A percentile compares a stretch with the other conserved stretches of the same genome.
Conservation (phyloP, 1,284 basidiomycete genomes). For the Cutaneotrichosporon cutaneum region DNA sequence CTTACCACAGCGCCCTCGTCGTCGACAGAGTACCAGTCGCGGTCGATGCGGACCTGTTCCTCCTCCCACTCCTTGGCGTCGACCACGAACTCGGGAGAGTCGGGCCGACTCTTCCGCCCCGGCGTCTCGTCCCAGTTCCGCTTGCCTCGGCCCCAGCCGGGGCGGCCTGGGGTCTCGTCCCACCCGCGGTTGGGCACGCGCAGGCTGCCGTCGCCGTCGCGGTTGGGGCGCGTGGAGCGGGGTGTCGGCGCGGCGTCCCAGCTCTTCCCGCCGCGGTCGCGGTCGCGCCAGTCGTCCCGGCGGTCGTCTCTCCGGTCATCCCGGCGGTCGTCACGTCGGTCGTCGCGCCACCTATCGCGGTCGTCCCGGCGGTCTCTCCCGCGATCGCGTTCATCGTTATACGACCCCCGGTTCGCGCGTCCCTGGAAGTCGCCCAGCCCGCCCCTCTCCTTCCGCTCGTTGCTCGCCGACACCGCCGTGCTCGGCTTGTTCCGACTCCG, state of each 20-base stretch:
- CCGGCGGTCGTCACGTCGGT: constrained; percentile 26
- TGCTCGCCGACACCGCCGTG: constrained; percentile 31
- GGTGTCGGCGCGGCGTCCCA: constrained; percentile 61
- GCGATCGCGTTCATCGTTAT: constrained; percentile 50
- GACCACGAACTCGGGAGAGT: constrained; percentile 54
- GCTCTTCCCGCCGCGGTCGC: constrained; percentile 33
- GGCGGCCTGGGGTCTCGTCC: constrained; percentile 77
- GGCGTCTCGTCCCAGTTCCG: constrained; percentile 81
- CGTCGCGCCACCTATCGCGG: constrained; percentile 29
- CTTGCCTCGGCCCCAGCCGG: constrained; percentile 9
- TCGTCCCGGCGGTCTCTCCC: constrained; percentile 9
- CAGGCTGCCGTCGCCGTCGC: constrained; percentile 69
- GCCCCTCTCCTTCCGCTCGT: constrained; percentile 18
- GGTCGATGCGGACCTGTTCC: constrained; percentile 80
- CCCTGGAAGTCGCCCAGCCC: constrained; percentile 51
- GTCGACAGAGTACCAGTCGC: constrained; percentile 90
- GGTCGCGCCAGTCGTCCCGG: constrained; percentile 19
- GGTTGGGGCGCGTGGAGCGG: constrained; percentile 60
- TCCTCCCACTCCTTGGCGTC: constrained; percentile 86
- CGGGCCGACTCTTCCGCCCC: constrained; percentile 60
- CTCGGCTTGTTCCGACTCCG: constrained; percentile 62
- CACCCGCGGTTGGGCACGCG: constrained; percentile 84
- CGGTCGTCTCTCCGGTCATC: too few relatives aligned
- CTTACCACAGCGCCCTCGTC: constrained; percentile 76
- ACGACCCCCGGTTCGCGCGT: constrained; percentile 53